These are phyloP conservation scores for Plantago major DNA, from an alignment of 257 asterid species.

Conservation along the genomic window DNA sequence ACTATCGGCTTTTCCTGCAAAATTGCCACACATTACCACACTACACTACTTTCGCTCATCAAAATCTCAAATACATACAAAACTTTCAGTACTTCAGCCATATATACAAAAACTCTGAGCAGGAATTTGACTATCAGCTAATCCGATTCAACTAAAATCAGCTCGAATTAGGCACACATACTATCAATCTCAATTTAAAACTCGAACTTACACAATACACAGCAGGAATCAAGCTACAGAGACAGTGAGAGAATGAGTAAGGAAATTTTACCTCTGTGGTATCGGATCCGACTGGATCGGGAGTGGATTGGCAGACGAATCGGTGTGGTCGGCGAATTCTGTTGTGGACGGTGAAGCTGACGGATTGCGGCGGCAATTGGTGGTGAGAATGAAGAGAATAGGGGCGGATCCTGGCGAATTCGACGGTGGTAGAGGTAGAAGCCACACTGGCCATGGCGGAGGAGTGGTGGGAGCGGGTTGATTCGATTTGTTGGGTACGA, in stretches of 20 bases:
- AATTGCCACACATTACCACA: not conserved
- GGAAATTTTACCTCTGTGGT: conserved; percentile 28
- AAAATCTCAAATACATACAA: too few species aligned
- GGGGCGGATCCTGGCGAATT: conserved; percentile 32
- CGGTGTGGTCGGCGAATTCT: conserved; percentile 26
- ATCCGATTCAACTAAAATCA: not conserved
- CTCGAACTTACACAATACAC: not conserved
- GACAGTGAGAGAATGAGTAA: not conserved
- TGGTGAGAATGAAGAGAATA: conserved; percentile 21
- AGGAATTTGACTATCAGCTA: not conserved
- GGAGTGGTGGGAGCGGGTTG: not conserved
- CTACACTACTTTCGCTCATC: not conserved
- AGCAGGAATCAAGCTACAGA: not conserved
- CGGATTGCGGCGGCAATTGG: conserved; percentile 17
- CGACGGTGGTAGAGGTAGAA: conserved; percentile 51
- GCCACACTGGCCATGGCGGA: conserved; percentile 64
- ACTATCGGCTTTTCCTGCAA: conserved; percentile 44
- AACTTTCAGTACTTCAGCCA: too few species aligned
- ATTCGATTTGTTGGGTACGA: too few species aligned
- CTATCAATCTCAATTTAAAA: not conserved
- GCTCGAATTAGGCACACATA: not conserved
- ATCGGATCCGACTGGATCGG: conserved; percentile 34
- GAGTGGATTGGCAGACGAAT: conserved; percentile 37
- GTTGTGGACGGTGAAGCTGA: conserved; percentile 28
- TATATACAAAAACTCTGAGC: not conserved